Evolutionary conservation across 257 asterid genomes (phyloP).

Genomic region (Przewalskia tangutica): DNA sequence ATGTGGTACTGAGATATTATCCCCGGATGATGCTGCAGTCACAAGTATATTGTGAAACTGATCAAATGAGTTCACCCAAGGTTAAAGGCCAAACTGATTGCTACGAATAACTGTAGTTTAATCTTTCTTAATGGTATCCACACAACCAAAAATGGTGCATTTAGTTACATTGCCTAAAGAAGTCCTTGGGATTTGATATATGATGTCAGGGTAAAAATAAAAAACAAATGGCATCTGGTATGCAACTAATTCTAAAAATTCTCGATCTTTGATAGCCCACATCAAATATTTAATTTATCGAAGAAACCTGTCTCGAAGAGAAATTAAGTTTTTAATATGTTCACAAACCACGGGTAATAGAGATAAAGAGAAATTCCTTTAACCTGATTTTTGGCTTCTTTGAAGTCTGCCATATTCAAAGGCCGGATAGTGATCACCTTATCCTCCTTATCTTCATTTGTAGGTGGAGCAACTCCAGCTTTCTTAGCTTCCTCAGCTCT

Average conservation of each 20-base stretch:
- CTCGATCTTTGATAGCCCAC: background rate
- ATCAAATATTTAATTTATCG: no score
- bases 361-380: background rate
- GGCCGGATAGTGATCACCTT: constrained; percentile 63
- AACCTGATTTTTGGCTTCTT: constrained; percentile 79
- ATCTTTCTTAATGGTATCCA: background rate
- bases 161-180: background rate
- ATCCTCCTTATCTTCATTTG: constrained; percentile 27
- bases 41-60: background rate
- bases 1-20: background rate
- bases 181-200: background rate
- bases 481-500: constrained; percentile 23
- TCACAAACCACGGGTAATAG: background rate
- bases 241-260: background rate
- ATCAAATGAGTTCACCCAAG: background rate
- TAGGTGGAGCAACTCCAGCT: constrained; percentile 9
- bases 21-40: background rate
- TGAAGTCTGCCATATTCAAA: constrained; percentile 65
- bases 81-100: background rate
- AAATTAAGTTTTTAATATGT: background rate
- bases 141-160: background rate
- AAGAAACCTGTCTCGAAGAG: background rate
- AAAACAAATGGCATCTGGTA: no score
- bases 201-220: background rate
- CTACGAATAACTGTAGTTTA: background rate